Percentiles rank a stretch among this genome's conserved stretches.
Evolutionary conservation across 2,329 filamentous ascomycete species (phyloP).

Genomic region (Hyphodiscus sp.): DNA sequence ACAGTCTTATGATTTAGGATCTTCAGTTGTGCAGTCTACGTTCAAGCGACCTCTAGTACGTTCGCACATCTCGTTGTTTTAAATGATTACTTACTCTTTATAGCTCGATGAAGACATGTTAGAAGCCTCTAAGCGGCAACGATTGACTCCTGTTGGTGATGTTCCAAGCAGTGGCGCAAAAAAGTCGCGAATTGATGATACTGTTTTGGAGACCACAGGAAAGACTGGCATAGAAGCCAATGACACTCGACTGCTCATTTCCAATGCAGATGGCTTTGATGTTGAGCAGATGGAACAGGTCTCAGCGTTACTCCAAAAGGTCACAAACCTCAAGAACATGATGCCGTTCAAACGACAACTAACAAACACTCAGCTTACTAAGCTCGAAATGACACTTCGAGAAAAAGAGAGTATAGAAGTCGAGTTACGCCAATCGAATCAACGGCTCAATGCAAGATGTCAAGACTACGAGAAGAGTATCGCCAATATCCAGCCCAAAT

Average conservation of each 20-base stretch:
- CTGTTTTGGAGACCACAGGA: not conserved
- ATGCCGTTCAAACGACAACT: not conserved
- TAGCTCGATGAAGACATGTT: constrained; percentile 10
- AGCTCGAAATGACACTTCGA: constrained; percentile 14
- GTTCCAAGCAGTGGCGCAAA: not conserved
- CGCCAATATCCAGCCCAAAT: constrained; percentile 39
- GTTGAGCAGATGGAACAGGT: constrained; percentile 4
- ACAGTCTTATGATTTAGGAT: constrained; percentile 9
- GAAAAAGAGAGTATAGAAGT: constrained; percentile 27
- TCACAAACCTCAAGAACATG: constrained; percentile 5
- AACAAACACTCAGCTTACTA: constrained; percentile 25
- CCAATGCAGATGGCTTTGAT: constrained; percentile 1
- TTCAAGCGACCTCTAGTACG: constrained; percentile 19
- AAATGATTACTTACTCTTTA: constrained; percentile 5
- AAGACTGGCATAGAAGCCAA: not conserved
- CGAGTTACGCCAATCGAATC: constrained; percentile 37
- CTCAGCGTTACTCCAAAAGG: constrained; percentile 18
- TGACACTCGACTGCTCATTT: constrained; percentile 1
- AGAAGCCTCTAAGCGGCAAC: constrained; percentile 20
- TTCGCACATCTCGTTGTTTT: not conserved
- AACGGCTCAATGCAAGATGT: constrained; percentile 39
- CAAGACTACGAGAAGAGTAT: constrained; percentile 41
- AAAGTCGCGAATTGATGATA: constrained; percentile 6
- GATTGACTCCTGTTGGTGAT: constrained; percentile 12
- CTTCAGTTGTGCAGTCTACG: not conserved